Percentiles rank a stretch among this genome's conserved stretches.
These are phyloP conservation scores for Clathrospora elynae DNA, from an alignment of 2,329 filamentous ascomycete species.

Conservation along the genomic window DNA sequence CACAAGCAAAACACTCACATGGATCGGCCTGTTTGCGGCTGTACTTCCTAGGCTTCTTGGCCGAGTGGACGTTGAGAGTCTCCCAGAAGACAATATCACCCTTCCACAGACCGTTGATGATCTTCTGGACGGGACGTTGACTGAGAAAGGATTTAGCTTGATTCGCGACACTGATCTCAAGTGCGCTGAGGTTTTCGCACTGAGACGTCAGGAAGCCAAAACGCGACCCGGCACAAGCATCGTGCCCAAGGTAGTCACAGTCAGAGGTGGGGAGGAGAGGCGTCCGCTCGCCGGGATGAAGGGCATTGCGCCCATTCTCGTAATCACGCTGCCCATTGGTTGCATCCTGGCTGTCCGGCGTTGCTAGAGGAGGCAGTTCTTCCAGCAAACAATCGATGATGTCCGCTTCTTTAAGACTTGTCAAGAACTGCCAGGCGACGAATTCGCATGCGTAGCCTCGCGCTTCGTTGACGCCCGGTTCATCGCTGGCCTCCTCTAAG, in stretches of 20 bases:
- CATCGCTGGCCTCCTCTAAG: slow-evolving; percentile 60
- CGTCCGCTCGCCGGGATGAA: slow-evolving; percentile 27
- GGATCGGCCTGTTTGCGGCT: slow-evolving; percentile 55
- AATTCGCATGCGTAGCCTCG: slow-evolving; percentile 78
- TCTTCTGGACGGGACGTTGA: slow-evolving; percentile 79
- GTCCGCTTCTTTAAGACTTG: slow-evolving; percentile 71
- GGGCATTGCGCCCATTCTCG: slow-evolving; percentile 20
- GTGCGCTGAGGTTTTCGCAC: slow-evolving; percentile 80
- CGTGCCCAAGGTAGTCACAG: slow-evolving; percentile 32
- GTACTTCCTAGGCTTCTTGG: slow-evolving; percentile 78
- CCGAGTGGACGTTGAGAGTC: slow-evolving; percentile 70
- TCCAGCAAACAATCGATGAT: slow-evolving; percentile 75
- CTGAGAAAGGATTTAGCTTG: slow-evolving; percentile 84
- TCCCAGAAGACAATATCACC: slow-evolving; percentile 90
- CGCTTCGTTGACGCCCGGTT: slow-evolving; percentile 69
- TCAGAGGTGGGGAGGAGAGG: slow-evolving; percentile 31
- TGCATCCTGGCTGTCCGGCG: slow-evolving; percentile 19
- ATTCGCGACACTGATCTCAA: slow-evolving; percentile 94
- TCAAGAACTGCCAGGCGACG: slow-evolving; percentile 78
- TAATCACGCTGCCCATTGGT: slow-evolving; percentile 8
- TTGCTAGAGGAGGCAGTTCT: slow-evolving; percentile 62
- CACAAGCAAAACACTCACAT: slow-evolving; percentile 13
- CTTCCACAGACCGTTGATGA: slow-evolving; percentile 80
- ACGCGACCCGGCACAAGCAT: slow-evolving; percentile 44
- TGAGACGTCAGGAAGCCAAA: slow-evolving; percentile 69